Percentiles rank a stretch among this genome's conserved stretches.
phyloP scores from a whole-genome alignment of 345 rosid species.

The Pugionium dolabratum region DNA sequence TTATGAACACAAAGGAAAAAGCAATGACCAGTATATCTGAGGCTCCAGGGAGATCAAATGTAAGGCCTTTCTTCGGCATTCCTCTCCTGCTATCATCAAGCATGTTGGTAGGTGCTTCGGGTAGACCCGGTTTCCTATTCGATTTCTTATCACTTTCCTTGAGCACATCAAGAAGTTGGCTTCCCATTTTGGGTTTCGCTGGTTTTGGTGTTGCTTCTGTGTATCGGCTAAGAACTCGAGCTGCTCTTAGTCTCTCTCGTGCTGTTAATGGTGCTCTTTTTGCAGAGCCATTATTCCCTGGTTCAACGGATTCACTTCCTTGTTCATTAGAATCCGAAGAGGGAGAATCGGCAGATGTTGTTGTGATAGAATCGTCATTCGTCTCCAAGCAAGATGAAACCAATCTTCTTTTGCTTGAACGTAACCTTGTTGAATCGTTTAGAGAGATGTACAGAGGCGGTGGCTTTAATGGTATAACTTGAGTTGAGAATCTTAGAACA shows the following conservation, averaged over 20 bases:
- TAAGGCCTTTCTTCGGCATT: conserved; percentile 70
- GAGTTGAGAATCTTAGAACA: background rate
- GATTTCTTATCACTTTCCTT: conserved; percentile 69
- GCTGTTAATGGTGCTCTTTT: conserved; percentile 72
- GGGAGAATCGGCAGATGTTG: conserved; percentile 21
- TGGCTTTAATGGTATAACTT: conserved; percentile 23
- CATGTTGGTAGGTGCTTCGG: conserved; percentile 85
- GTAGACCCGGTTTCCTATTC: conserved; percentile 71
- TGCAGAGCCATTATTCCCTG: conserved; percentile 44
- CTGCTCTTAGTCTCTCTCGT: conserved; percentile 82
- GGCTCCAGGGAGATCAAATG: conserved; percentile 78
- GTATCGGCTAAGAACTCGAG: conserved; percentile 69
- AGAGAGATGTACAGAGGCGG: conserved; percentile 6
- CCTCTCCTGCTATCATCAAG: conserved; percentile 91
- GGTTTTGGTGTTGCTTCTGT: conserved; percentile 59
- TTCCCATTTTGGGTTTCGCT: conserved; percentile 64
- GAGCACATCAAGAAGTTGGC: conserved; percentile 69
- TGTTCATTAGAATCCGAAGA: conserved; percentile 35
- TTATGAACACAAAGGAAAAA: conserved; percentile 76
- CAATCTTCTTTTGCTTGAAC: conserved; percentile 36
- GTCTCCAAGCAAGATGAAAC: conserved; percentile 43
- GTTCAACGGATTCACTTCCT: conserved; percentile 35
- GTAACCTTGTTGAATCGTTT: conserved; percentile 16
- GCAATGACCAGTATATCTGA: conserved; percentile 62
- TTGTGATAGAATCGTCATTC: conserved; percentile 41